These are phyloP conservation scores for Kodamaea arcana DNA, from an alignment of 1,139 yeast genomes.

Conservation along the genomic window DNA sequence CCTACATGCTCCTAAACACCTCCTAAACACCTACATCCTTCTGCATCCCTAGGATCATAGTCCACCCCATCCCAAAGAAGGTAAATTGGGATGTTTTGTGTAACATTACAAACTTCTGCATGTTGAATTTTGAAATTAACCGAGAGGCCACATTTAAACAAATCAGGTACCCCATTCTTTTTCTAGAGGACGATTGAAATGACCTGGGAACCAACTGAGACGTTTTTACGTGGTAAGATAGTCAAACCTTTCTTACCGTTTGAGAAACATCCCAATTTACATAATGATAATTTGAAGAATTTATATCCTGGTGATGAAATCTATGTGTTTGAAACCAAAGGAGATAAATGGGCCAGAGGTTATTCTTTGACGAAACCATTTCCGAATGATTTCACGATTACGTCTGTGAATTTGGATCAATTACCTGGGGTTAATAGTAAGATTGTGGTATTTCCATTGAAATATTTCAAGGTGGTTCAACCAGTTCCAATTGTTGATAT, in stretches of 20 bases:
- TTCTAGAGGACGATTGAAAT: too few relatives aligned
- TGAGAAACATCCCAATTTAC: conserved; percentile 44
- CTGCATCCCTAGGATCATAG: too few relatives aligned
- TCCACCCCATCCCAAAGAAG: too few relatives aligned
- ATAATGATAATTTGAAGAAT: conserved; percentile 43
- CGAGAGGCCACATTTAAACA: background rate
- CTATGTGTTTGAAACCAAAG: conserved; percentile 66
- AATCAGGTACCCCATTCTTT: too few relatives aligned
- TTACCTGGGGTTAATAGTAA: conserved; percentile 52
- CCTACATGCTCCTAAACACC: too few relatives aligned
- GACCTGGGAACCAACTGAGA: conserved; percentile 38
- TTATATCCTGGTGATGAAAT: conserved; percentile 80
- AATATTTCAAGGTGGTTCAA: conserved; percentile 41
- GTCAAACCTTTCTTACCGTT: conserved; percentile 60
- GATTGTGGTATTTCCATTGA: conserved; percentile 60
- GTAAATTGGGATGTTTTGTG: background rate
- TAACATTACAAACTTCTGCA: background rate
- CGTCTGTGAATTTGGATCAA: conserved; percentile 57
- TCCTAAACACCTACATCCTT: too few relatives aligned
- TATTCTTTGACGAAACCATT: conserved; percentile 60
- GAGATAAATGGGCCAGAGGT: conserved; percentile 75
- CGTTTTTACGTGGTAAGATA: conserved; percentile 47
- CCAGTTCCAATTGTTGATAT: conserved; percentile 26
- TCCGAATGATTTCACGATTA: conserved; percentile 65
- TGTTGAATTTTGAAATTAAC: background rate